Conservation (phyloP, 768 basidiomycete genomes). For the Boletus pseudo-olivaceus region DNA sequence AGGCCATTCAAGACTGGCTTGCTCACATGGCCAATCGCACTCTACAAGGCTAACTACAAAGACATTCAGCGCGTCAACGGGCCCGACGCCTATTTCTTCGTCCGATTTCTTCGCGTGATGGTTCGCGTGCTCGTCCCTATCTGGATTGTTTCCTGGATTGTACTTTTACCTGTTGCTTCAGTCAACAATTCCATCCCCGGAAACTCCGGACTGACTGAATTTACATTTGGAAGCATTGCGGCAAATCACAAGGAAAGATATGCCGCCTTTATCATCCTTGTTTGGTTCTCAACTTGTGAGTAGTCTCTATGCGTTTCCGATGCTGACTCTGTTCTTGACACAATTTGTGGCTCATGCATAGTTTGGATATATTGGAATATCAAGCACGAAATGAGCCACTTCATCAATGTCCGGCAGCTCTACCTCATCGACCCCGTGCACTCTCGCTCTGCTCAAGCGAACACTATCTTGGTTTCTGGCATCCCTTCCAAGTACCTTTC, state of each 20-base stretch:
- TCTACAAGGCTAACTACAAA: constrained; percentile 60
- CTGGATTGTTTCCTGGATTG: constrained; percentile 85
- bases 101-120: constrained; percentile 87
- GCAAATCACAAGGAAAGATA: constrained; percentile 51
- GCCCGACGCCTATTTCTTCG: constrained; percentile 90
- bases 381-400: constrained; percentile 74
- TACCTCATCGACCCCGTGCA: constrained; percentile 75
- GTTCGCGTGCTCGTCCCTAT: constrained; percentile 79
- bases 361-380: constrained; percentile 88
- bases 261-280: constrained; percentile 74
- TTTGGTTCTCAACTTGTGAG: constrained; percentile 77
- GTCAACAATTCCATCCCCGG: constrained; percentile 46
- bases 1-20: constrained; percentile 46
- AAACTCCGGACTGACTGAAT: constrained; percentile 58
- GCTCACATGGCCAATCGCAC: constrained; percentile 63
- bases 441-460: constrained; percentile 78
- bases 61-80: constrained; percentile 69
- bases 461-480: constrained; percentile 87
- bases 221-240: constrained; percentile 80
- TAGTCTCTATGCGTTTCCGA: neutral
- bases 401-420: constrained; percentile 74
- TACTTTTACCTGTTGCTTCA: constrained; percentile 75
- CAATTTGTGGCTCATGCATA: constrained; percentile 24
- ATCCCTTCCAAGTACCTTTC: constrained; percentile 78
- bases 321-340: neutral